Percentiles rank a stretch among this genome's conserved stretches.
phyloP scores from a whole-genome alignment of 2,329 filamentous ascomycete genomes.

The Fusarium duplospermum region DNA sequence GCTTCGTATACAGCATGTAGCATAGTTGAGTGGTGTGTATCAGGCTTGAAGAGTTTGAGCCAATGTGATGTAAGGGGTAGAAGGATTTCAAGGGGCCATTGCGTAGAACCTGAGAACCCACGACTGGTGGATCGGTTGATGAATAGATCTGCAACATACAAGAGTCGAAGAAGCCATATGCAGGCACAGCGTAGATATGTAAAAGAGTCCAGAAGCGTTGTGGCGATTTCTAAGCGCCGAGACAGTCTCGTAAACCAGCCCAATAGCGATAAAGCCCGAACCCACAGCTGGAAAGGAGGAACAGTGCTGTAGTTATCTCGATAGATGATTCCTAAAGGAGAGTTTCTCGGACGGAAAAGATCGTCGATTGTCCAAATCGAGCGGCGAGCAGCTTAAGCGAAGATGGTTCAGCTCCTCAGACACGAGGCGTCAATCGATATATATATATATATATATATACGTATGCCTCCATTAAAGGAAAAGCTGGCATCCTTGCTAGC shows the following conservation, averaged over 20 bases:
- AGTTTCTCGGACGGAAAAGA: background rate
- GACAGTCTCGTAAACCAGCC: background rate
- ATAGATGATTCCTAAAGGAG: background rate
- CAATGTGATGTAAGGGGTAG: background rate
- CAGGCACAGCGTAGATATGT: background rate
- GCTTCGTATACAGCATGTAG: background rate
- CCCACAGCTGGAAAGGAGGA: background rate
- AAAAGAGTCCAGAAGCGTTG: background rate
- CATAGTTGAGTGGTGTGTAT: background rate
- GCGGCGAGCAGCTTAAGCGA: background rate
- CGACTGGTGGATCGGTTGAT: background rate
- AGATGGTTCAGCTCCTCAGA: background rate
- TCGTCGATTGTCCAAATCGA: background rate
- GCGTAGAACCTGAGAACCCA: background rate
- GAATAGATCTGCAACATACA: constrained; percentile 26
- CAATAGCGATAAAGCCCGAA: background rate
- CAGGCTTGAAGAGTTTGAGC: background rate
- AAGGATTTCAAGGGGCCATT: background rate
- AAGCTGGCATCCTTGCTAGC: background rate
- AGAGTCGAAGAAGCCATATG: constrained; percentile 28
- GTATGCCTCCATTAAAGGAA: background rate
- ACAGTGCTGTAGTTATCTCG: background rate
- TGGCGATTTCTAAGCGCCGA: background rate
- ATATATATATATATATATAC: background rate
- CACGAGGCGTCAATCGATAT: background rate